These are phyloP conservation scores for Prototheca wickerhamii DNA, from an alignment of 163 green algal species.

Conservation along the genomic window DNA sequence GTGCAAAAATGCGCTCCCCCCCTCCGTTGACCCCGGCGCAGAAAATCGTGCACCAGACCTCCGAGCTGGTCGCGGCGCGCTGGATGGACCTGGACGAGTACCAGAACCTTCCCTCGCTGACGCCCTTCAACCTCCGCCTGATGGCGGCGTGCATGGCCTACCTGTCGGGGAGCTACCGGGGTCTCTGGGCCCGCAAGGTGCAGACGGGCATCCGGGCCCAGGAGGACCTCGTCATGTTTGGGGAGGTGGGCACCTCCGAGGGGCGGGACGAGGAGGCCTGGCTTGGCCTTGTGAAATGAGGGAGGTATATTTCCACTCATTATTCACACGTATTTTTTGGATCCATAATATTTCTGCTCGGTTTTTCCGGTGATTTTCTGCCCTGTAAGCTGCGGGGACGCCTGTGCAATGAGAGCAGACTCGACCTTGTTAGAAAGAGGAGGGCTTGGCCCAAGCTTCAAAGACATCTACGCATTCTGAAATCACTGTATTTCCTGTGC, in stretches of 20 bases:
- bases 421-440: too few species aligned
- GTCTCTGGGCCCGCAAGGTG: slow-evolving; percentile 22
- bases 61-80: slow-evolving; percentile 34
- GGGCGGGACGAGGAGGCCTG: slow-evolving; percentile 13
- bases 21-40: not conserved
- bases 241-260: slow-evolving; percentile 2
- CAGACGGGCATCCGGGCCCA: slow-evolving; percentile 9
- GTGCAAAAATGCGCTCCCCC: not conserved
- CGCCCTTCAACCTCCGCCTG: slow-evolving; percentile 11
- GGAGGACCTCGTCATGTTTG: slow-evolving; percentile 33
- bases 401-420: too few species aligned
- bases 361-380: too few species aligned
- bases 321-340: too few species aligned
- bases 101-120: slow-evolving; percentile 16
- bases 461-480: too few species aligned
- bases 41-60: slow-evolving; percentile 14
- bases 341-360: too few species aligned
- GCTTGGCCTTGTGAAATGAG: slow-evolving; percentile 16
- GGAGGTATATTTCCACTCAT: too few species aligned
- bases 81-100: slow-evolving; percentile 51
- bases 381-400: too few species aligned
- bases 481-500: too few species aligned
- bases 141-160: slow-evolving; percentile 19
- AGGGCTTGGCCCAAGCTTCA: too few species aligned
- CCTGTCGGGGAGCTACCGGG: slow-evolving; percentile 16